Conservation (phyloP, 257 asterid genomes). For the Fraxinus quadrangulata region DNA sequence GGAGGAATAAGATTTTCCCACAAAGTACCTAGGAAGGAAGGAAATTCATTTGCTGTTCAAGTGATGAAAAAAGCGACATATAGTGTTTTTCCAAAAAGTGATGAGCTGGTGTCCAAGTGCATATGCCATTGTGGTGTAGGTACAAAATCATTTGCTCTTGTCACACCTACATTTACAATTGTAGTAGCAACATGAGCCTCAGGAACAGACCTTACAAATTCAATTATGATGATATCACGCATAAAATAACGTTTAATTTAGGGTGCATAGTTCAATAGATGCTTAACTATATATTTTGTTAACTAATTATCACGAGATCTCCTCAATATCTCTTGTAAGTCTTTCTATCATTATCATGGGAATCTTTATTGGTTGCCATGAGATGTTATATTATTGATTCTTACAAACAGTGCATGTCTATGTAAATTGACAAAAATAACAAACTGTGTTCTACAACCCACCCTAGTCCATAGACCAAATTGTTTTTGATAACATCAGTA, state of each 20-base stretch:
- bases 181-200: neutral
- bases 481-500: too few species aligned
- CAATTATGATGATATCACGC: neutral
- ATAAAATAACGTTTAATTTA: neutral
- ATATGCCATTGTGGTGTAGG: neutral
- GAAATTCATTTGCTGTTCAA: neutral
- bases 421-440: too few species aligned
- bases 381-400: neutral
- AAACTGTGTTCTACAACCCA: too few species aligned
- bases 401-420: neutral
- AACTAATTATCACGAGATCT: neutral
- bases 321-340: neutral
- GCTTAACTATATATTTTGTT: neutral
- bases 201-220: neutral
- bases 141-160: neutral
- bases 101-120: neutral
- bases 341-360: neutral
- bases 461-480: too few species aligned
- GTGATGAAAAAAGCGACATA: too few species aligned
- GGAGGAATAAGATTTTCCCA: neutral
- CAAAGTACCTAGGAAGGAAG: neutral
- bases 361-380: neutral
- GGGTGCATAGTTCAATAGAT: neutral
- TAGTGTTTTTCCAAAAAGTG: neutral
- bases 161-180: neutral